These are phyloP conservation scores for Rhizopogon salebrosus DNA, from an alignment of 768 basidiomycete species.

Conservation along the genomic window DNA sequence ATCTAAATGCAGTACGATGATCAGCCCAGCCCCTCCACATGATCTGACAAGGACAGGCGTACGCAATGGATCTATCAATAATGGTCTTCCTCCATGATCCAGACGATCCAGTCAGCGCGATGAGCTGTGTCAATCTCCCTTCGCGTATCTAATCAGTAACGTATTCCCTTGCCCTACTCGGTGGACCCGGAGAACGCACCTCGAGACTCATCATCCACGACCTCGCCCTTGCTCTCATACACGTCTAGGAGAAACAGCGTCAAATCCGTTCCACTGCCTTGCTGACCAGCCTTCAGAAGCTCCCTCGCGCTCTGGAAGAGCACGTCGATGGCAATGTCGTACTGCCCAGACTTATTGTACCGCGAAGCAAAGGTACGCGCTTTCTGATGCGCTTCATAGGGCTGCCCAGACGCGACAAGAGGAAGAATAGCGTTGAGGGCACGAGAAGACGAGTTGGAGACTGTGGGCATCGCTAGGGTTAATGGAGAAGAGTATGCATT, in stretches of 20 bases:
- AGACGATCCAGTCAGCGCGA: conserved; percentile 73
- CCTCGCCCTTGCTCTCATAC: conserved; percentile 70
- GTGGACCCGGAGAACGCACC: conserved; percentile 43
- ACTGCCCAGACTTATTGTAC: conserved; percentile 75
- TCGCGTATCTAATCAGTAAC: conserved; percentile 2
- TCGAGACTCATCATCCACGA: conserved; percentile 71
- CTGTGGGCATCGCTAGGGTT: conserved; percentile 18
- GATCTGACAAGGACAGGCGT: conserved; percentile 25
- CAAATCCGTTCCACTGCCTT: conserved; percentile 89
- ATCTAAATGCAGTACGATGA: conserved; percentile 43
- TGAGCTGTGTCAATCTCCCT: conserved; percentile 89
- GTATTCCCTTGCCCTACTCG: conserved; percentile 9
- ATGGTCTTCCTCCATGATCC: conserved; percentile 90
- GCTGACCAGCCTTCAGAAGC: conserved; percentile 82
- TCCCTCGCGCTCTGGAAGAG: conserved; percentile 88
- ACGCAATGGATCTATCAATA: conserved; percentile 82
- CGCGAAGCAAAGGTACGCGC: conserved; percentile 92
- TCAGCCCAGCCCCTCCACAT: conserved; percentile 6
- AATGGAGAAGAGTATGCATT: neutral
- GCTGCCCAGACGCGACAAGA: conserved; percentile 62
- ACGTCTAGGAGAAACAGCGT: conserved; percentile 75
- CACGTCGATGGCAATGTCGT: conserved; percentile 86
- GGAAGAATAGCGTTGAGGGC: conserved; percentile 76
- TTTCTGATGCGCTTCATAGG: conserved; percentile 95
- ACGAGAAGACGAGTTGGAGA: conserved; percentile 42